Conservation (phyloP, 768 basidiomycete genomes). For the Boletales sp. region DNA sequence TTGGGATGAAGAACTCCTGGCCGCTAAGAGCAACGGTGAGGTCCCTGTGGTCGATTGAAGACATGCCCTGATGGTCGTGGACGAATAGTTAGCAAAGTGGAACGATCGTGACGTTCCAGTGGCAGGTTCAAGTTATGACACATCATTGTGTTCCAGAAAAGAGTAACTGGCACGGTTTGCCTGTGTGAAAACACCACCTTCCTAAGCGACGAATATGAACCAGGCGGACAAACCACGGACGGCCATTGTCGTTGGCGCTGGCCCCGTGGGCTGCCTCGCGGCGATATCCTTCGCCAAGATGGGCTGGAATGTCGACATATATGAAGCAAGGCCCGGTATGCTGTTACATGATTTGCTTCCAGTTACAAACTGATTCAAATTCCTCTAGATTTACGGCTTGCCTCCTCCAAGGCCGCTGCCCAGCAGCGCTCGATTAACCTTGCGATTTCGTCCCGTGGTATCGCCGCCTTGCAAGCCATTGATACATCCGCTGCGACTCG, state of each 20-base stretch:
- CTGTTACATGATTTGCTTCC: conserved; percentile 6
- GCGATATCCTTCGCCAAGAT: conserved; percentile 82
- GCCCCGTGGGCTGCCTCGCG: conserved; percentile 91
- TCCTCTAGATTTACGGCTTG: conserved; percentile 65
- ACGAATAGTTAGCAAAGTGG: background rate
- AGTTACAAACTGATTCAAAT: conserved; percentile 12
- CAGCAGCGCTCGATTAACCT: conserved; percentile 93
- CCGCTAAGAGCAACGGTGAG: conserved; percentile 37
- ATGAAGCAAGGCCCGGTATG: conserved; percentile 76
- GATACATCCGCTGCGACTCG: conserved; percentile 65
- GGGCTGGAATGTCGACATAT: conserved; percentile 82
- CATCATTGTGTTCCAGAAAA: too few relatives aligned
- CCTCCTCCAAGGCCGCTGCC: conserved; percentile 58
- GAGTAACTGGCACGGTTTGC: too few relatives aligned
- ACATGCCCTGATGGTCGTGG: conserved; percentile 13
- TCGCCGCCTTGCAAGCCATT: conserved; percentile 81
- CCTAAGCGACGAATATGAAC: background rate
- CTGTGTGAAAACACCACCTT: too few relatives aligned
- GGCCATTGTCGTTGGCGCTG: conserved; percentile 78
- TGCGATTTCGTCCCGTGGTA: conserved; percentile 90
- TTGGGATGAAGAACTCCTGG: conserved; percentile 55
- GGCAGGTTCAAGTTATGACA: too few relatives aligned
- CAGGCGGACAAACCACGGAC: conserved; percentile 30
- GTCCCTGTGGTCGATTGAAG: conserved; percentile 13
- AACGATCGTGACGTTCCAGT: too few relatives aligned